A percentile compares a stretch with the other conserved stretches of the same genome.
Evolutionary conservation across 768 basidiomycete genomes (phyloP).

Genomic region (Trametes cingulata): DNA sequence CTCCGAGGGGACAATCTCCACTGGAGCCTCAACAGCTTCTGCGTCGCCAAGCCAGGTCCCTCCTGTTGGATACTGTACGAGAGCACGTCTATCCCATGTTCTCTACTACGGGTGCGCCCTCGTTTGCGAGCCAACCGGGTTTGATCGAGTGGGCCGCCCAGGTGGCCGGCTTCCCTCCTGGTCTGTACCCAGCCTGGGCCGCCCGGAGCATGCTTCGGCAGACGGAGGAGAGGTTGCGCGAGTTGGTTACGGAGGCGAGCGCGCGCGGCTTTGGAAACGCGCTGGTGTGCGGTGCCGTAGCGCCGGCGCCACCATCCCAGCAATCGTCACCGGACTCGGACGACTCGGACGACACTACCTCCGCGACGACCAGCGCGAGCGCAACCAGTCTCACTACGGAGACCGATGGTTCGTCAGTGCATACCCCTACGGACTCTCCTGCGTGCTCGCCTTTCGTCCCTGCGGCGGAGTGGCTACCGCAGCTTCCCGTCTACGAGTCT

Average conservation of each 20-base stretch:
- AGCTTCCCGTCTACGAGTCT: not conserved
- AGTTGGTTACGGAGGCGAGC: constrained; percentile 18
- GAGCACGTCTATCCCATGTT: constrained; percentile 43
- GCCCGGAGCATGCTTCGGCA: constrained; percentile 53
- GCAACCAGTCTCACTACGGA: constrained; percentile 25
- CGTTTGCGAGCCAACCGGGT: not conserved
- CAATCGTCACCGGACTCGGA: constrained; percentile 4
- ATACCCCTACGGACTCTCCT: constrained; percentile 28
- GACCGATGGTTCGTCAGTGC: constrained; percentile 31
- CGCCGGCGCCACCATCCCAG: not conserved
- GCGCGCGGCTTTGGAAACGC: constrained; percentile 3
- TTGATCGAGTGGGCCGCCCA: constrained; percentile 14
- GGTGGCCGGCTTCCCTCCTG: constrained; percentile 22
- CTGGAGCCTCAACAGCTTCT: constrained; percentile 33
- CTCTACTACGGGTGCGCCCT: constrained; percentile 9
- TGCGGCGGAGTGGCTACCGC: not conserved
- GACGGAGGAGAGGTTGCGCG: constrained; percentile 37
- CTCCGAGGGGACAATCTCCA: constrained; percentile 19
- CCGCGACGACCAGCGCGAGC: constrained; percentile 13
- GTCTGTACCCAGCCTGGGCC: constrained; percentile 57
- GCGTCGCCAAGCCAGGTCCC: constrained; percentile 63
- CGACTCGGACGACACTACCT: constrained; percentile 13
- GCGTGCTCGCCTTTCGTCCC: constrained; percentile 14
- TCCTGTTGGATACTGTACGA: constrained; percentile 67
- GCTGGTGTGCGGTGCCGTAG: not conserved